Conservation (phyloP, 495 filamentous ascomycete genomes). For the Penicillium antarcticum region DNA sequence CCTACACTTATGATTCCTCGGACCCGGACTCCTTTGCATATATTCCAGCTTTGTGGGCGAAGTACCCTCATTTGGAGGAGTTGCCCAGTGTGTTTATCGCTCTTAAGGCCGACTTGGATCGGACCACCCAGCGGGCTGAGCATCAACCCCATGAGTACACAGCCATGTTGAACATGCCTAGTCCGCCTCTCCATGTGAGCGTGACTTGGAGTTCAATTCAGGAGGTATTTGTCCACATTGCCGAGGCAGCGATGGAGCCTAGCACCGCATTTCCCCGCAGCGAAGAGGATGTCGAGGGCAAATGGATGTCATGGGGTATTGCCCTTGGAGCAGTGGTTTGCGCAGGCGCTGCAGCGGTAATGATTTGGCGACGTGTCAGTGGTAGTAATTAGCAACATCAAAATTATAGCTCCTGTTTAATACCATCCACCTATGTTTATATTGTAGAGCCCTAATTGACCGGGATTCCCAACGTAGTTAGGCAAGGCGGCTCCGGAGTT, state of each 20-base stretch:
- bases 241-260: conserved; percentile 88
- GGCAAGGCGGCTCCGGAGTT: conserved; percentile 12
- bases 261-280: conserved; percentile 82
- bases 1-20: conserved; percentile 94
- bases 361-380: conserved; percentile 63
- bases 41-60: conserved; percentile 74
- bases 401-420: background rate
- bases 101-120: conserved; percentile 90
- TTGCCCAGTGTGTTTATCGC: conserved; percentile 88
- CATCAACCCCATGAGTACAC: conserved; percentile 93
- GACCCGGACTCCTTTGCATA: conserved; percentile 93
- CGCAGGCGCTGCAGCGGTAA: conserved; percentile 74
- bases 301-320: conserved; percentile 81
- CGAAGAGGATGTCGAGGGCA: conserved; percentile 75
- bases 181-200: conserved; percentile 87
- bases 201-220: conserved; percentile 86
- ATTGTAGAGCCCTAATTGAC: background rate
- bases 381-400: conserved; percentile 23
- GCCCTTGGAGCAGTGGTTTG: conserved; percentile 77
- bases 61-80: conserved; percentile 78
- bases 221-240: conserved; percentile 84
- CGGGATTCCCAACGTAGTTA: background rate
- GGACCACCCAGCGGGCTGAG: conserved; percentile 88
- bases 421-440: background rate
- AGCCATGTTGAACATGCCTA: conserved; percentile 64